phyloP scores from a whole-genome alignment of 1,284 basidiomycete species.

The Austroboletus niveus region DNA sequence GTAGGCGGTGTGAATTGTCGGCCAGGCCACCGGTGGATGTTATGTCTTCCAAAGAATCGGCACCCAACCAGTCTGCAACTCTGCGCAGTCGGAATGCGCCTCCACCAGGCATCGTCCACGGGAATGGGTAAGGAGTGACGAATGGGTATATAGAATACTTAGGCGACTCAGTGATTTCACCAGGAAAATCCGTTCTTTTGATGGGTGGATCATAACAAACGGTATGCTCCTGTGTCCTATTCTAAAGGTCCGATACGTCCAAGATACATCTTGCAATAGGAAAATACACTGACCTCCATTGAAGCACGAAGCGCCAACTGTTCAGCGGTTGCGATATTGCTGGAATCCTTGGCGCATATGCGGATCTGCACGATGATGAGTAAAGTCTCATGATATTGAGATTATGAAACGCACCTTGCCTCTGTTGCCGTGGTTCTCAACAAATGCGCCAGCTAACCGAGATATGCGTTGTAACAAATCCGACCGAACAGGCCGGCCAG shows the following conservation, averaged over 20 bases:
- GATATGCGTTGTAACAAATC: slow-evolving; percentile 61
- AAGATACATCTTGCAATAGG: not conserved
- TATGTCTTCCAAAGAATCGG: slow-evolving; percentile 34
- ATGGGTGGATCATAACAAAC: slow-evolving; percentile 40
- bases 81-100: slow-evolving; percentile 57
- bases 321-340: slow-evolving; percentile 46
- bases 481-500: slow-evolving; percentile 37
- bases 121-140: slow-evolving; percentile 45
- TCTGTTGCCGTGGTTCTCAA: slow-evolving; percentile 46
- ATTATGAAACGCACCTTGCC: slow-evolving; percentile 41
- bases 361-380: slow-evolving; percentile 43
- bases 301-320: slow-evolving; percentile 51
- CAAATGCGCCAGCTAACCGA: slow-evolving; percentile 59
- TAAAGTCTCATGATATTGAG: not conserved
- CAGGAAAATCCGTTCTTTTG: slow-evolving; percentile 21
- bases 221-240: slow-evolving; percentile 14
- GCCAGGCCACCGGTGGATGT: slow-evolving; percentile 38
- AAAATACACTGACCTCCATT: slow-evolving; percentile 44
- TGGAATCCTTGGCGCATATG: slow-evolving; percentile 46
- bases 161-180: slow-evolving; percentile 30
- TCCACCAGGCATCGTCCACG: slow-evolving; percentile 45
- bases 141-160: slow-evolving; percentile 67
- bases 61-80: slow-evolving; percentile 56
- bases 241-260: slow-evolving; percentile 11
- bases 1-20: slow-evolving; percentile 32